Percentiles rank a stretch among this genome's conserved stretches.
These are phyloP conservation scores for Coemansia sp. DNA, from an alignment of 192 early-diverging fungal species.

Conservation along the genomic window DNA sequence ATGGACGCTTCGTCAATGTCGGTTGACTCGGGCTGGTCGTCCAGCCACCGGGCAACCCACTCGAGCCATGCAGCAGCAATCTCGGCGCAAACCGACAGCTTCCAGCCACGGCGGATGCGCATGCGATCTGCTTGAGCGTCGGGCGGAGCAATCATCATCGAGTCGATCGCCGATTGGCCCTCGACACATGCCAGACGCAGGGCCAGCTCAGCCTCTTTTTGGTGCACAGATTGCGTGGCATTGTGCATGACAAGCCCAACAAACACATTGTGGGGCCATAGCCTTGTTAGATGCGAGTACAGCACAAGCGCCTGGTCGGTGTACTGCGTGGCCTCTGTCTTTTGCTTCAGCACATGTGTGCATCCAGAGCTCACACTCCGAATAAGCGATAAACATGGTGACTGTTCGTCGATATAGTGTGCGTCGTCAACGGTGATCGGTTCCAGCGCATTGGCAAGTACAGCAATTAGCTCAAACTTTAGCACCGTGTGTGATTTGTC, in stretches of 20 bases:
- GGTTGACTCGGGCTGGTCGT: conserved; percentile 18
- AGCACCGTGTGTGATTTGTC: background rate
- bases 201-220: conserved; percentile 21
- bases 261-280: conserved; percentile 36
- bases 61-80: conserved; percentile 44
- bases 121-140: conserved; percentile 6
- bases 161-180: conserved; percentile 35
- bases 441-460: conserved; percentile 34
- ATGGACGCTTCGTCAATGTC: conserved; percentile 20
- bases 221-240: background rate
- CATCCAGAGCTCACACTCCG: conserved; percentile 26
- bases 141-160: conserved; percentile 40
- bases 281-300: conserved; percentile 34
- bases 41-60: conserved; percentile 36
- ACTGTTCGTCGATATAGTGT: background rate
- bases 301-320: conserved; percentile 43
- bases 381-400: conserved; percentile 7
- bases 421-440: conserved; percentile 25
- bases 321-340: conserved; percentile 24
- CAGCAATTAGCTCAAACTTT: conserved; percentile 32
- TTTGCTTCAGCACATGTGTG: conserved; percentile 28
- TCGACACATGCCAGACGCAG: conserved; percentile 43
- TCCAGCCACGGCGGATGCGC: conserved; percentile 36
- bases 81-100: conserved; percentile 40
- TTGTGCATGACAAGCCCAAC: background rate